Percentiles rank a stretch among this genome's conserved stretches.
Evolutionary conservation across 1,284 basidiomycete genomes (phyloP).

Genomic region (Cutaneotrichosporon dermatis): DNA sequence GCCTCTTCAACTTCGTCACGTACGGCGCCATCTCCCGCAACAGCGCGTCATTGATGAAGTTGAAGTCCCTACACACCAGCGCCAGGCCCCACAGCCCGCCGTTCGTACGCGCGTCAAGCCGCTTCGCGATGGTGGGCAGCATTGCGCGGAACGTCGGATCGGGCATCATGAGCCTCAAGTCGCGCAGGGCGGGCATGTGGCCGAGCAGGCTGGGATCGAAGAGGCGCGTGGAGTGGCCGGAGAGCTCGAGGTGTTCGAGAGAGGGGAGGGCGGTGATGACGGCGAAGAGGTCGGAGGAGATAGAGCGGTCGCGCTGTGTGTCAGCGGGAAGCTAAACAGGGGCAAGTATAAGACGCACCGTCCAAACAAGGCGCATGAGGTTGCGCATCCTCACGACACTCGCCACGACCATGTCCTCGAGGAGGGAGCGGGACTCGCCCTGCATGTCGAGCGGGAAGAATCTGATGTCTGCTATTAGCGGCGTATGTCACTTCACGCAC

Average conservation of each 20-base stretch:
- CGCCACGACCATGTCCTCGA: slow-evolving; percentile 33
- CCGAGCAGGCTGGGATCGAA: slow-evolving; percentile 36
- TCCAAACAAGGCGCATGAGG: slow-evolving; percentile 43
- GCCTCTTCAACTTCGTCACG: slow-evolving; percentile 25
- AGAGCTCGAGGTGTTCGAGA: slow-evolving; percentile 39
- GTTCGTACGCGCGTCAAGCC: slow-evolving; percentile 18
- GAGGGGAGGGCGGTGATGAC: slow-evolving; percentile 25
- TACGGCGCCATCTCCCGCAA: slow-evolving; percentile 29
- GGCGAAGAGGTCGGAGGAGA: slow-evolving; percentile 32
- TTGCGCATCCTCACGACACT: slow-evolving; percentile 36
- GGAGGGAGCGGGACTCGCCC: slow-evolving; percentile 29
- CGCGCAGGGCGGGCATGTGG: slow-evolving; percentile 29
- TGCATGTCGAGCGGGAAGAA: slow-evolving; percentile 43
- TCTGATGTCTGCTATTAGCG: slow-evolving; percentile 35
- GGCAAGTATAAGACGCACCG: slow-evolving; percentile 24
- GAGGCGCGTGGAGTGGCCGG: slow-evolving; percentile 39
- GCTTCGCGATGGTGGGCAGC: slow-evolving; percentile 21
- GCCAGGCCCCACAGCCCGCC: slow-evolving; percentile 38
- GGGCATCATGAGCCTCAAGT: slow-evolving; percentile 46
- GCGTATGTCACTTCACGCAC: slow-evolving; percentile 20
- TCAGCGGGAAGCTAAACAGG: not conserved
- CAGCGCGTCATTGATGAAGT: slow-evolving; percentile 31
- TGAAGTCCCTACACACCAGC: slow-evolving; percentile 27
- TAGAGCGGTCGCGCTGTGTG: slow-evolving; percentile 39
- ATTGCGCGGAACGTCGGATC: slow-evolving; percentile 29